These are phyloP conservation scores for Blastomyces silverae DNA, from an alignment of 2,329 filamentous ascomycete species.

Conservation along the genomic window DNA sequence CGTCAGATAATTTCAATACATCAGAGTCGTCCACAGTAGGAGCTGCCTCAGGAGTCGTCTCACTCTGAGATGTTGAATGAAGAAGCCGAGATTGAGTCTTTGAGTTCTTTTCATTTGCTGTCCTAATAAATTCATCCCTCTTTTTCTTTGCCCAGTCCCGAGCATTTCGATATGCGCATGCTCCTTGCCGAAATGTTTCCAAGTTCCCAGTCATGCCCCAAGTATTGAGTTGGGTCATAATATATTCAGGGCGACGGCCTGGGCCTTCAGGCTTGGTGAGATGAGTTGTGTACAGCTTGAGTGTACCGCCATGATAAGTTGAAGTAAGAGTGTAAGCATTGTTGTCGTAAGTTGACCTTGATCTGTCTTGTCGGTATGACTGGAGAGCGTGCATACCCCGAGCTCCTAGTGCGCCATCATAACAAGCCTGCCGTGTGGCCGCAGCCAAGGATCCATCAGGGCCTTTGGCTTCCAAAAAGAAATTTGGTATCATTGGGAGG, in stretches of 20 bases:
- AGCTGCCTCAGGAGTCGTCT: too few relatives aligned
- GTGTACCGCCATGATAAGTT: constrained; percentile 15
- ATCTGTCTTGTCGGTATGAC: constrained; percentile 30
- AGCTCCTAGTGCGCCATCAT: constrained; percentile 37
- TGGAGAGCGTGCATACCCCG: constrained; percentile 37
- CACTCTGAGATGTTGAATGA: too few relatives aligned
- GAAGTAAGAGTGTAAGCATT: constrained; percentile 37
- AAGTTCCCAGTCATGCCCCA: constrained; percentile 27
- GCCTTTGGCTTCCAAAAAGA: too few relatives aligned
- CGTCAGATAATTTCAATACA: too few relatives aligned
- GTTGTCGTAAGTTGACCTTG: constrained; percentile 33
- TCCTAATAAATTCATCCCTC: constrained; percentile 27
- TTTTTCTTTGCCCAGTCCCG: constrained; percentile 34
- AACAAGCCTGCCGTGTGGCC: constrained; percentile 23
- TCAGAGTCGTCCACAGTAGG: too few relatives aligned
- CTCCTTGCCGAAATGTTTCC: constrained; percentile 20
- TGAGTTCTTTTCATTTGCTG: too few relatives aligned
- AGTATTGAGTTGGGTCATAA: constrained; percentile 21
- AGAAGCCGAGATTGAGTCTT: too few relatives aligned
- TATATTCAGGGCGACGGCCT: constrained; percentile 14
- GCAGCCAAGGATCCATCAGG: too few relatives aligned
- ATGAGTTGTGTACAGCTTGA: constrained; percentile 19
- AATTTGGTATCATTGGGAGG: too few relatives aligned
- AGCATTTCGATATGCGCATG: constrained; percentile 22
- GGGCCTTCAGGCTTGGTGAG: neutral